A percentile compares a stretch with the other conserved stretches of the same genome.
These are phyloP conservation scores for Phytopythium delawarense DNA, from an alignment of 352 stramenopile genomes.

Conservation along the genomic window DNA sequence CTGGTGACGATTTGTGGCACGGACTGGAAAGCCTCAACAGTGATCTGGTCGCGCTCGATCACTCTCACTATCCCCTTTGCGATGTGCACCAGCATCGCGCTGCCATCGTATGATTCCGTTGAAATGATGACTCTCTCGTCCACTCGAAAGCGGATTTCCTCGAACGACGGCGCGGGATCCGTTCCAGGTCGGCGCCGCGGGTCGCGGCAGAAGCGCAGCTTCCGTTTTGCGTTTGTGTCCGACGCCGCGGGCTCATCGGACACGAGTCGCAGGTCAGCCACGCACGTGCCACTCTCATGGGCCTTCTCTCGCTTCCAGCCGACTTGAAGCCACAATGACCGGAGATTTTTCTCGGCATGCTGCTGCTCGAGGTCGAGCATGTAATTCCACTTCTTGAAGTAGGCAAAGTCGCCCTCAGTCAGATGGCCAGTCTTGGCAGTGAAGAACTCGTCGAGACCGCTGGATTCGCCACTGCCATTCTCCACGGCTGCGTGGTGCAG, in stretches of 20 bases:
- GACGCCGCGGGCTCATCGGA: slow-evolving; percentile 28
- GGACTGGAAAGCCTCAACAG: slow-evolving; percentile 47
- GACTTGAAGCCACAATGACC: slow-evolving; percentile 60
- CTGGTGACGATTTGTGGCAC: slow-evolving; percentile 56
- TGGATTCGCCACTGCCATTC: slow-evolving; percentile 60
- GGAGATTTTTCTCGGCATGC: slow-evolving; percentile 60
- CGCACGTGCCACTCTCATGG: slow-evolving; percentile 46
- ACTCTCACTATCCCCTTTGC: slow-evolving; percentile 42
- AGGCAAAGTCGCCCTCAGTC: slow-evolving; percentile 37
- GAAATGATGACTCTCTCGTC: slow-evolving; percentile 78
- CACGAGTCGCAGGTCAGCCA: slow-evolving; percentile 50
- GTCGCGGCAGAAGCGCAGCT: slow-evolving; percentile 52
- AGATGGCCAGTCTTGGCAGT: slow-evolving; percentile 53
- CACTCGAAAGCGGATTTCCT: slow-evolving; percentile 50
- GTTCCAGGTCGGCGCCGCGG: slow-evolving; percentile 16
- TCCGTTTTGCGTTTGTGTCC: slow-evolving; percentile 31
- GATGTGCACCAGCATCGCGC: slow-evolving; percentile 60
- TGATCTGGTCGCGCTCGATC: slow-evolving; percentile 43
- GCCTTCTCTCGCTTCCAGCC: slow-evolving; percentile 52
- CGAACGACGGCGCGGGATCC: slow-evolving; percentile 25
- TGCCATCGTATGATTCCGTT: slow-evolving; percentile 61
- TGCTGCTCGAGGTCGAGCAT: slow-evolving; percentile 77
- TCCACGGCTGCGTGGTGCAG: slow-evolving; percentile 78
- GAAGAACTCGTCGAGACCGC: slow-evolving; percentile 69
- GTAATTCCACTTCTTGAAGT: slow-evolving; percentile 74